These are phyloP conservation scores for Amborella trichopoda DNA, from an alignment of 164 flowering plant species.

Conservation along the genomic window DNA sequence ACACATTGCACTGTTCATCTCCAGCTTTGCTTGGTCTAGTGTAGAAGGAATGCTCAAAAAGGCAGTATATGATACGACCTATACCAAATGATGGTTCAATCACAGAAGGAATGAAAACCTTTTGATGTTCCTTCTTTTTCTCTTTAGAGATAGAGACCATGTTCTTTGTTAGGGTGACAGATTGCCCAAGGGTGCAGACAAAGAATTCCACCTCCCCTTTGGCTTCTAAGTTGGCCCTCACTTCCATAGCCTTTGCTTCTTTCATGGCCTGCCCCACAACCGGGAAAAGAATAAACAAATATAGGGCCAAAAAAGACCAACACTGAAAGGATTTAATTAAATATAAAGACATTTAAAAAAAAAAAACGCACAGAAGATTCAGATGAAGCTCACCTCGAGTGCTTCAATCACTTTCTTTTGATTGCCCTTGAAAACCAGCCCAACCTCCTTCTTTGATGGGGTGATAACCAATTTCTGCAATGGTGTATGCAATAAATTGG, in stretches of 20 bases:
- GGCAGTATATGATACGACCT: constrained; percentile 88
- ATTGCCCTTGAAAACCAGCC: constrained; percentile 81
- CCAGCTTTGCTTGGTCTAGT: constrained; percentile 82
- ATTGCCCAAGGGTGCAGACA: constrained; percentile 52
- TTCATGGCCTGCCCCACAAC: constrained; percentile 37
- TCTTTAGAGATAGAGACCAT: constrained; percentile 58
- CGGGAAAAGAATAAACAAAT: no score
- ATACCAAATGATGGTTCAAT: constrained; percentile 98
- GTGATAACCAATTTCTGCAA: constrained; percentile 70
- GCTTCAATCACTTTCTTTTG: constrained; percentile 90
- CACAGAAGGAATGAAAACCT: constrained; percentile 91
- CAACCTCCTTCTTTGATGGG: constrained; percentile 80
- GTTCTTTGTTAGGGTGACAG: constrained; percentile 36
- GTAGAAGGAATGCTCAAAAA: constrained; percentile 85
- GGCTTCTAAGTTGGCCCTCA: constrained; percentile 53
- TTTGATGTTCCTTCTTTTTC: constrained; percentile 59
- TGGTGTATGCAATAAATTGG: no score
- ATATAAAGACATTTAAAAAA: no score
- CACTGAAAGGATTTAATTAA: no score
- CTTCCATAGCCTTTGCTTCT: constrained; percentile 58
- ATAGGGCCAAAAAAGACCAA: no score
- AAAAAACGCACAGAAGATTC: no score
- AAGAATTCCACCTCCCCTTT: constrained; percentile 46
- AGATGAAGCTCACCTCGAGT: constrained; percentile 55
- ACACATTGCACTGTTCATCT: constrained; percentile 66